These are phyloP conservation scores for Ochetophila trinervis DNA, from an alignment of 306 rosid species.

Conservation along the genomic window DNA sequence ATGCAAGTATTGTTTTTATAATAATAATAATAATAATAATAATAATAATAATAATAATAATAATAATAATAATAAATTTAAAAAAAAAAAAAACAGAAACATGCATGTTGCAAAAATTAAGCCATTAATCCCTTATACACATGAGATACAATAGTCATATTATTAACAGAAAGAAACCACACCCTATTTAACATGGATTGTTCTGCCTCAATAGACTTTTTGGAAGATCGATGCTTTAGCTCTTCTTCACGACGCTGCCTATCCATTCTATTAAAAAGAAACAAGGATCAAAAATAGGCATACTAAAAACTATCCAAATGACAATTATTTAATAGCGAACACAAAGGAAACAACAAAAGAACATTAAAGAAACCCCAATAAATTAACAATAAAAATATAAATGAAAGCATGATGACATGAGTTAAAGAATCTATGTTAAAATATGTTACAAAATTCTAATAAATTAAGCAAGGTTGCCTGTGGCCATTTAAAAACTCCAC, in stretches of 20 bases:
- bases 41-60: no score
- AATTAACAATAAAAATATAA: no score
- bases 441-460: no score
- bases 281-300: neutral
- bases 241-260: slow-evolving; percentile 64
- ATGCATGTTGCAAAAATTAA: slow-evolving; percentile 13
- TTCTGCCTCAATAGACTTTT: slow-evolving; percentile 41
- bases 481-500: no score
- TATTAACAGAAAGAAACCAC: slow-evolving; percentile 4
- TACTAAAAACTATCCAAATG: neutral
- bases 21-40: no score
- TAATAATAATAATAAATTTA: no score
- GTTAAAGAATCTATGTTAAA: no score
- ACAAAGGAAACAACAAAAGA: no score
- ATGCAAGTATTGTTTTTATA: no score
- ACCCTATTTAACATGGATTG: slow-evolving; percentile 53
- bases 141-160: neutral
- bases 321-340: neutral
- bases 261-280: slow-evolving; percentile 47
- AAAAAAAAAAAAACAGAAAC: neutral
- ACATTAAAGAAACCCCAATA: no score
- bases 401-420: no score
- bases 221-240: slow-evolving; percentile 50
- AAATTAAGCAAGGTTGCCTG: no score
- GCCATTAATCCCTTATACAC: slow-evolving; percentile 1